These are phyloP conservation scores for Syzygium aromaticum DNA, from an alignment of 345 rosid genomes.

Conservation along the genomic window DNA sequence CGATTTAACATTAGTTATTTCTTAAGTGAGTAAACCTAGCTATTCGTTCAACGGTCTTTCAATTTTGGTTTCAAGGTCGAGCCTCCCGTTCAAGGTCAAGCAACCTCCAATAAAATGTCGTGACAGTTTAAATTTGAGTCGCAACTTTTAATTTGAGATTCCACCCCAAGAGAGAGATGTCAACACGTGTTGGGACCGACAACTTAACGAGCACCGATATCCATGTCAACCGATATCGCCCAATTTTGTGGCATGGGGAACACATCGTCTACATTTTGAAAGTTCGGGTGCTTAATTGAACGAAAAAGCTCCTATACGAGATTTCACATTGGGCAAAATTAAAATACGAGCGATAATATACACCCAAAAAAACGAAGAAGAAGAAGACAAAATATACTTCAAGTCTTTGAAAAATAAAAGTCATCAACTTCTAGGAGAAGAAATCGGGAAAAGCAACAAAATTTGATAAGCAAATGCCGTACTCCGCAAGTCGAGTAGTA, in stretches of 20 bases:
- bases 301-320: neutral
- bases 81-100: neutral
- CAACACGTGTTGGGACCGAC: neutral
- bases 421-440: neutral
- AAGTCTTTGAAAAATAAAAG: neutral
- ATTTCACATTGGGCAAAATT: too few relatives aligned
- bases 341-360: neutral
- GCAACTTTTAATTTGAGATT: neutral
- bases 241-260: too few relatives aligned
- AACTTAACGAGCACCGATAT: neutral
- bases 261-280: neutral
- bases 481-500: neutral
- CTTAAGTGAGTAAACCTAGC: neutral
- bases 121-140: neutral
- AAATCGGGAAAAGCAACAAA: neutral
- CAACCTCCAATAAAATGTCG: neutral
- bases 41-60: neutral
- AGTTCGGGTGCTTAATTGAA: neutral
- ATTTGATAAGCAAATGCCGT: neutral
- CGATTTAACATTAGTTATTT: neutral
- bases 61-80: neutral
- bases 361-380: too few relatives aligned
- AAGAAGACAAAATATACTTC: neutral
- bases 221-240: neutral
- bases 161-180: fast-evolving